Conservation (phyloP, 495 filamentous ascomycete genomes). For the Umbilicaria muhlenbergii region DNA sequence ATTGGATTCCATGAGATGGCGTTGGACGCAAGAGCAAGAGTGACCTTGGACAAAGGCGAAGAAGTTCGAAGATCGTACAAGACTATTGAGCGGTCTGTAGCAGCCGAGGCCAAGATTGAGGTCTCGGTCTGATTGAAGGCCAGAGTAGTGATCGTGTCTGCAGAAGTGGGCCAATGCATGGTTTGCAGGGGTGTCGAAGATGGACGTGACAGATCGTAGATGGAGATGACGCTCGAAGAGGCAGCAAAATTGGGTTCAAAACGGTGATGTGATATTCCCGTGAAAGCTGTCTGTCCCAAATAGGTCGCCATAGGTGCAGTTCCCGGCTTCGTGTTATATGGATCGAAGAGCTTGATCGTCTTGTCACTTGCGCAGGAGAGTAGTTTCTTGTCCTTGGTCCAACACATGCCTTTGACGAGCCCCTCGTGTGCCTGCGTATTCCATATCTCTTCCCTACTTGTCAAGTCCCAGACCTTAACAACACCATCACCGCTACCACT, state of each 20-base stretch:
- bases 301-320: conserved; percentile 61
- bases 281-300: conserved; percentile 68
- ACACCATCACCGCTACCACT: conserved; percentile 76
- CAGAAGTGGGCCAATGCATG: conserved; percentile 69
- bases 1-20: conserved; percentile 88
- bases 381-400: conserved; percentile 69
- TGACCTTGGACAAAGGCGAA: conserved; percentile 62
- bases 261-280: conserved; percentile 70
- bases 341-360: conserved; percentile 80
- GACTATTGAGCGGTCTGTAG: conserved; percentile 71
- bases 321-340: conserved; percentile 53
- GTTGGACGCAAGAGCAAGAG: conserved; percentile 71
- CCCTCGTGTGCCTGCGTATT: conserved; percentile 68
- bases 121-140: conserved; percentile 92
- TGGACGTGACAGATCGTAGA: conserved; percentile 71
- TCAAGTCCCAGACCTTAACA: conserved; percentile 87
- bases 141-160: conserved; percentile 83
- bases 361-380: conserved; percentile 82
- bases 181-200: conserved; percentile 61
- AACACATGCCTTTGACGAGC: conserved; percentile 82
- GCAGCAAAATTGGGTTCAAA: conserved; percentile 58
- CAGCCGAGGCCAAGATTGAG: conserved; percentile 68
- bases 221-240: conserved; percentile 62
- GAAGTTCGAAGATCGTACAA: conserved; percentile 83
- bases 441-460: conserved; percentile 65